Evolutionary conservation across 345 rosid genomes (phyloP), one percentile per base, ranked within the genome.

Genomic region (Firmiana major): DNA sequence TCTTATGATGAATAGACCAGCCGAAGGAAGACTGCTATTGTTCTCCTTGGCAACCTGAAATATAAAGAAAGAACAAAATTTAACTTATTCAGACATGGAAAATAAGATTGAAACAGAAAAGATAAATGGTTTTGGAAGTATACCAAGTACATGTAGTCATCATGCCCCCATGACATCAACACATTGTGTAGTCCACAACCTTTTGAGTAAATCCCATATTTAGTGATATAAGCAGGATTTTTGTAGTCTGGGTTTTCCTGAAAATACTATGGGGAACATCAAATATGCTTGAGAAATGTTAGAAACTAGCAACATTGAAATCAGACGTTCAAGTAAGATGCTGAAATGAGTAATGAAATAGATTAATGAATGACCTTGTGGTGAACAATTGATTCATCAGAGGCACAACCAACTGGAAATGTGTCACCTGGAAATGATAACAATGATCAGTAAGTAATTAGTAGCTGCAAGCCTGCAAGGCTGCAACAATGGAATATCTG

Each of bases 391-490:
- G 96, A 88, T 48, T 88, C 84, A 43, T 91, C 93, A 62, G 87
- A 94, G 4, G 91, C 91, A 62, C 98, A 94, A 10, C 97, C 96
- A 66, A 94, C 89, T 1, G 98, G 97, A 79, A 49, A 94, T 0
- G 94, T 92, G 79, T 94, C 97, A 5, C 94, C 92, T 90, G 85
- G 28, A 57, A 31, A 68, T 58, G 55, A 66, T 22, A 40, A 2
- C 57, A 68, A 26, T 46, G 22, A 45, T 63, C 31, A 12, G 34
- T 63, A 4, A 19, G 8, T 72, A 31, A 31, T 31, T 31, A 31
- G 34, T 3, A 31, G 34, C 34, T 31, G 34, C 34, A 31, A 31
- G 34, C 34, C 34, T 31, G 34, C n/a, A n/a, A n/a, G n/a, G 48
- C 19, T 21, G 19, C 42, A 36, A 40, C 42, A 22, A 42, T 66